Evolutionary conservation across 1,139 yeast genomes (phyloP), one percentile per base, ranked within the genome.

Genomic region (Scheffersomyces segobiensis): DNA sequence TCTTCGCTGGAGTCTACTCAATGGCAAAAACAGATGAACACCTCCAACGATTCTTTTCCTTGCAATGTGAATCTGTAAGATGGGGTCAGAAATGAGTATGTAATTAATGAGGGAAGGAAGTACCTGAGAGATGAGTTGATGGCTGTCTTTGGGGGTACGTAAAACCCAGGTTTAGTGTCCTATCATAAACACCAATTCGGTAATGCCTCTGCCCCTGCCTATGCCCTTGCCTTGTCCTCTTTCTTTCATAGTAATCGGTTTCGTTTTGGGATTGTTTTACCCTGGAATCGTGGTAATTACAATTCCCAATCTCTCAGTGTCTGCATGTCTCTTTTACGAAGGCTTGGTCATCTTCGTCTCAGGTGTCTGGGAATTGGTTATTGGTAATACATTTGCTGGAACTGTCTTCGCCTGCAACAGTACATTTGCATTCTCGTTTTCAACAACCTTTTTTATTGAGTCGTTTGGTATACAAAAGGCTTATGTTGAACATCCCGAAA

Each of bases 181-280:
- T 32, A 32, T 55, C 79, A 80, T 21, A 61, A 57, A 12, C 69
- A 72, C 52, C 63, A 74, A 53, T 71, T 77, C 60, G 88, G 83
- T 49, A 84, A 86, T 64, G 87, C 89, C 1, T 82, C 85, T 21
- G 88, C 89, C 7, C 70, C 85, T 64, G 87, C 89, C 1, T 82
- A 85, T 21, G 88, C 89, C 7, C 70, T 85, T 57, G 89, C 88
- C 2, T 72, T 85, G 56, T 76, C 81, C 32, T 83, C 82, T 1
- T 39, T 83, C 82, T 1, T 85, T 82, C 71, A 75, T 78, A 21
- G 62, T 79, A 55, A 75, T 82, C 24, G 81, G 86, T 2, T 76
- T 84, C 62, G 75, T 75, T 17, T 71, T 81, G 51, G 79, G 83
- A 52, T 70, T 85, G 12, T 32, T 32, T 32, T 32, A 32, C 17